Evolutionary conservation across 257 asterid genomes (phyloP), one percentile per base, ranked within the genome.

Genomic region (Striga asiatica): DNA sequence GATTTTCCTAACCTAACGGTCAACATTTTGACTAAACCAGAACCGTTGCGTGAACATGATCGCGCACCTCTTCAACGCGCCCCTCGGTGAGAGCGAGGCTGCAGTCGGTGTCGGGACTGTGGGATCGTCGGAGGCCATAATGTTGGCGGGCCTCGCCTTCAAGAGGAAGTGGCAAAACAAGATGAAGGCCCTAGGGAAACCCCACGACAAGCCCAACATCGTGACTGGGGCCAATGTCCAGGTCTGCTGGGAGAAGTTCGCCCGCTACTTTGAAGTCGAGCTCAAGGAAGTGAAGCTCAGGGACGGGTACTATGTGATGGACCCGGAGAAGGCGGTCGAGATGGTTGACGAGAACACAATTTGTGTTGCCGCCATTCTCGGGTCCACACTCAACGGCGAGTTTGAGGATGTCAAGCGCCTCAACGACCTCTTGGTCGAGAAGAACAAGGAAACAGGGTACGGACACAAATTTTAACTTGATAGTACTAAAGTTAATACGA

Each of bases 191-290:
- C 71, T 23, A 0, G 93, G 95, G 6, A 85, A 76, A 34, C 85
- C 95, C 24, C 3, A 6, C 57, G 93, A 85, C 76, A 85, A 76
- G 54, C 93, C 95, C 9, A 82, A 85, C 72, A 80, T 85, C 19
- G 93, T 85, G 42, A 85, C 93, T 1, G 93, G 93, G 19, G 93
- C 95, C 37, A 82, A 82, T 50, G 93, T 82, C 20, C 95, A 85
- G 74, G 92, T 85, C 0, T 85, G 95, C 17, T 85, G 95, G 95
- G 95, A 82, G 61, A 85, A 85, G 69, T 85, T 85, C 43, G 95
- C 95, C 0, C 78, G 89, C 8, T 82, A 85, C 38, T 85, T 85
- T 17, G 95, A 85, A 24, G 95, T 85, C 9, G 95, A 85, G 73
- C 76, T 85, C 1, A 85, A 85, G 67, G 95, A 85, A 53, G 95